A percentile compares a stretch with the other conserved stretches of the same genome.
Conservation (phyloP, 805 yeast species). For the Candida alai region DNA sequence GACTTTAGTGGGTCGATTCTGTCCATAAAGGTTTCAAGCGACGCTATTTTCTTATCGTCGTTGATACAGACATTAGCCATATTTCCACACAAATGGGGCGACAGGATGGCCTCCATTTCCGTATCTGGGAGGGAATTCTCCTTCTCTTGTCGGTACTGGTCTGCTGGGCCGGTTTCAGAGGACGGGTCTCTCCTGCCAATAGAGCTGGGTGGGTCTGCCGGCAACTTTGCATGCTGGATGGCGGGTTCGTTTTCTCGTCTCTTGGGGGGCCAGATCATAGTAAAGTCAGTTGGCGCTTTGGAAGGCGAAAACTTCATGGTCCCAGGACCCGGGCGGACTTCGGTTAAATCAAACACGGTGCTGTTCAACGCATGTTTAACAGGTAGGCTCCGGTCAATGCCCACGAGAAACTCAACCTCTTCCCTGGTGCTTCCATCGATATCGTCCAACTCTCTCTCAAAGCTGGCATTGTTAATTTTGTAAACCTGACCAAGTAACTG, state of each 20-base stretch:
- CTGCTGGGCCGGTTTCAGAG: neutral
- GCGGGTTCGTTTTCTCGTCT: too few relatives aligned
- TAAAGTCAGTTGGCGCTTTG: constrained; percentile 29
- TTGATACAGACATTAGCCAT: constrained; percentile 29
- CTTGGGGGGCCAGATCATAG: constrained; percentile 24
- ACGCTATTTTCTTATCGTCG: constrained; percentile 9
- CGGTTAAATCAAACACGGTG: constrained; percentile 27
- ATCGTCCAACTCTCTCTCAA: constrained; percentile 22
- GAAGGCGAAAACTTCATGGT: constrained; percentile 22
- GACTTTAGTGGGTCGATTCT: constrained; percentile 40
- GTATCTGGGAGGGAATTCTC: too few relatives aligned
- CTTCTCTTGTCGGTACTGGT: too few relatives aligned
- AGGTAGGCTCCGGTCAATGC: constrained; percentile 20
- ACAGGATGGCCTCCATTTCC: neutral
- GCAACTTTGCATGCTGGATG: neutral
- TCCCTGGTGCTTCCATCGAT: constrained; percentile 21
- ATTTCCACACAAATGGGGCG: constrained; percentile 14
- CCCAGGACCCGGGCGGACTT: constrained; percentile 18
- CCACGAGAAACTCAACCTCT: constrained; percentile 32
- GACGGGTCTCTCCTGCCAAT: neutral
- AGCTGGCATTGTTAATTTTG: constrained; percentile 24
- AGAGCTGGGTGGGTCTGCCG: neutral
- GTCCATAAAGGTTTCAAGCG: constrained; percentile 21
- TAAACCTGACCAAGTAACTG: constrained; percentile 24
- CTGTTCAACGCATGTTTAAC: constrained; percentile 11